A percentile compares a stretch with the other conserved stretches of the same genome.
phyloP scores from a whole-genome alignment of 2,329 filamentous ascomycete species.

The Metarhizium album region DNA sequence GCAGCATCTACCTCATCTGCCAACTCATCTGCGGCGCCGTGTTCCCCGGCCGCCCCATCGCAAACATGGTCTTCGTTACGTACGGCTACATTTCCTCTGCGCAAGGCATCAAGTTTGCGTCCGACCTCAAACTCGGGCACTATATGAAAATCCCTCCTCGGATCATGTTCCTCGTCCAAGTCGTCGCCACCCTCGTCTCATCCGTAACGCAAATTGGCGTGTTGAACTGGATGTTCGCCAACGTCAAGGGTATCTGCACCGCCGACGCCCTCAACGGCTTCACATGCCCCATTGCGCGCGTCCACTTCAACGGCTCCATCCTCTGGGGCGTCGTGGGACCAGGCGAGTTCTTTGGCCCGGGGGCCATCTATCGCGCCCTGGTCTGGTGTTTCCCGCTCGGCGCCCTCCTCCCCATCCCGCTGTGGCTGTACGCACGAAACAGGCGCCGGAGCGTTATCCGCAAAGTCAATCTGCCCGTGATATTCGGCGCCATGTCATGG shows the following conservation, averaged over 20 bases:
- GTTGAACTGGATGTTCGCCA: slow-evolving; percentile 80
- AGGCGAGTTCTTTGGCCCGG: slow-evolving; percentile 66
- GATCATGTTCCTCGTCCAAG: slow-evolving; percentile 69
- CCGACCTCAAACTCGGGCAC: slow-evolving; percentile 77
- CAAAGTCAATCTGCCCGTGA: slow-evolving; percentile 71
- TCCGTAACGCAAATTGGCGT: slow-evolving; percentile 74
- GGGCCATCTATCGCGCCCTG: slow-evolving; percentile 62
- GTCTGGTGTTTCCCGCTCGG: slow-evolving; percentile 77
- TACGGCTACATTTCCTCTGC: slow-evolving; percentile 85
- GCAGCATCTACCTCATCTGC: slow-evolving; percentile 76
- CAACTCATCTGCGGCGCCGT: slow-evolving; percentile 73
- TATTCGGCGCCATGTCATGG: slow-evolving; percentile 76
- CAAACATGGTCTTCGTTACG: slow-evolving; percentile 89
- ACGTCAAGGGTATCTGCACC: slow-evolving; percentile 70
- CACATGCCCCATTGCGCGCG: slow-evolving; percentile 75
- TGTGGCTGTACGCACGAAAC: slow-evolving; percentile 60
- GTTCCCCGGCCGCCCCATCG: slow-evolving; percentile 76
- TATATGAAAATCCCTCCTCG: slow-evolving; percentile 81
- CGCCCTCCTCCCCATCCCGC: slow-evolving; percentile 58
- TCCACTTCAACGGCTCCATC: slow-evolving; percentile 85
- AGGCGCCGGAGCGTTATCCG: slow-evolving; percentile 52
- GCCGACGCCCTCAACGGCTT: slow-evolving; percentile 74
- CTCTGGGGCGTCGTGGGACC: slow-evolving; percentile 85
- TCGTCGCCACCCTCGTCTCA: slow-evolving; percentile 64
- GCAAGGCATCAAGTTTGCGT: slow-evolving; percentile 81